A percentile compares a stretch with the other conserved stretches of the same genome.
phyloP scores from a whole-genome alignment of 345 rosid species.

The Syzygium aqueum region DNA sequence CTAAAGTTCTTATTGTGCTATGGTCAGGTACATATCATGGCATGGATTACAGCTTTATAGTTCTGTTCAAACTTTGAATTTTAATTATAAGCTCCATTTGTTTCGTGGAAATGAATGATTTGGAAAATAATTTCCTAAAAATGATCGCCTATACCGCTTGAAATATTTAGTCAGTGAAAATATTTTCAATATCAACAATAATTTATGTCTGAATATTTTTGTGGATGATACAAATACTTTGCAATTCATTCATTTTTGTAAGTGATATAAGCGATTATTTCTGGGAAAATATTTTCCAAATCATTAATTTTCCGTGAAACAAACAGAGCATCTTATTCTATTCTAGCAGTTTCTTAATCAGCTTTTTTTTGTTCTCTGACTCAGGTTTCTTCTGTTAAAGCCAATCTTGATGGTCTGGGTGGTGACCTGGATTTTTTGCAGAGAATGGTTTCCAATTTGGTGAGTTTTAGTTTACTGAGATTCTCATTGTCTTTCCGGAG shows the following conservation, averaged over 20 bases:
- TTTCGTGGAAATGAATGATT: too few species aligned
- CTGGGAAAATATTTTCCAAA: too few species aligned
- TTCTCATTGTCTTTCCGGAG: not conserved
- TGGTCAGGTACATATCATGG: not conserved
- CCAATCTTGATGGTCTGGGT: constrained; percentile 51
- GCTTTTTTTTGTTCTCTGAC: not conserved
- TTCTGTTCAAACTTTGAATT: not conserved
- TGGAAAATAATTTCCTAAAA: too few species aligned
- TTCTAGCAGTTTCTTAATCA: not conserved
- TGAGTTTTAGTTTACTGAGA: constrained; percentile 16
- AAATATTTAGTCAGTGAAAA: too few species aligned
- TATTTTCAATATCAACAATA: too few species aligned
- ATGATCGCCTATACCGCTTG: too few species aligned
- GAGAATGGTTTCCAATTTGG: constrained; percentile 52
- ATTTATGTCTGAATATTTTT: too few species aligned
- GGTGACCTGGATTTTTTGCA: constrained; percentile 57
- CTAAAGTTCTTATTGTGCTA: not conserved
- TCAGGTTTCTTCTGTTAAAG: constrained; percentile 64
- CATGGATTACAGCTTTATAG: not conserved
- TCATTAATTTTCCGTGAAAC: too few species aligned
- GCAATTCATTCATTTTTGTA: too few species aligned
- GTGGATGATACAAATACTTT: too few species aligned
- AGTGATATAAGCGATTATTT: too few species aligned
- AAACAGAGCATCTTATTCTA: not conserved
- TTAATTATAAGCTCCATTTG: not conserved